Conservation (phyloP, 2,329 filamentous ascomycete genomes). For the Penicillium italicum region DNA sequence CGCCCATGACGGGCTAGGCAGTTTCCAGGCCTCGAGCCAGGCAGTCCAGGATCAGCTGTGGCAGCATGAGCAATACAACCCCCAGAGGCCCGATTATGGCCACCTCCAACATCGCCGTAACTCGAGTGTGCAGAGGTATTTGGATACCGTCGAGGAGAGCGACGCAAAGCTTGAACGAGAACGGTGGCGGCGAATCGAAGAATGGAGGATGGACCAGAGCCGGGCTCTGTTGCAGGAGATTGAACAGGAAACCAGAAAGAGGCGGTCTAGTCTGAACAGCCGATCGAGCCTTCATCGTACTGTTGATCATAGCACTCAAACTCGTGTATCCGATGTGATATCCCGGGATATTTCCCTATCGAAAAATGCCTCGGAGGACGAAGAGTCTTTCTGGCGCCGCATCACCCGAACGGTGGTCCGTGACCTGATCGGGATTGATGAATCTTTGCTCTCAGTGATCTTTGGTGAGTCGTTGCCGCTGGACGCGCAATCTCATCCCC, state of each 20-base stretch:
- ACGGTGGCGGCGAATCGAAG: conserved; percentile 78
- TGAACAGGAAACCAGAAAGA: conserved; percentile 73
- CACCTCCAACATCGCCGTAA: conserved; percentile 47
- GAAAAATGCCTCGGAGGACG: conserved; percentile 45
- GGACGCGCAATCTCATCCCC: conserved; percentile 15
- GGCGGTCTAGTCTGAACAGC: conserved; percentile 42
- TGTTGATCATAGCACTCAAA: conserved; percentile 15
- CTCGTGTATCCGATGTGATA: conserved; percentile 48
- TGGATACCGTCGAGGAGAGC: conserved; percentile 56
- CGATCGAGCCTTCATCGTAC: conserved; percentile 20
- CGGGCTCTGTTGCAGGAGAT: conserved; percentile 81
- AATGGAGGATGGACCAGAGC: conserved; percentile 90
- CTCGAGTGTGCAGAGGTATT: conserved; percentile 56
- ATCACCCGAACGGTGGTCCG: conserved; percentile 82
- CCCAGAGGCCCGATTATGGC: conserved; percentile 53
- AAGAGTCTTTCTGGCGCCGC: conserved; percentile 71
- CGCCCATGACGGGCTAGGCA: conserved; percentile 84
- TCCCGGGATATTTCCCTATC: conserved; percentile 49
- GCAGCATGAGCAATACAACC: conserved; percentile 83
- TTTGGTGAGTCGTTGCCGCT: conserved; percentile 72
- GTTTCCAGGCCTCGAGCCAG: conserved; percentile 65
- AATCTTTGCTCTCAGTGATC: conserved; percentile 76
- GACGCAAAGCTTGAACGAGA: conserved; percentile 64
- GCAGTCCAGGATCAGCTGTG: conserved; percentile 78
- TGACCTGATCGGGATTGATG: conserved; percentile 87